Conservation (phyloP, 1,284 basidiomycete genomes). For the Ceratobasidium sp. region DNA sequence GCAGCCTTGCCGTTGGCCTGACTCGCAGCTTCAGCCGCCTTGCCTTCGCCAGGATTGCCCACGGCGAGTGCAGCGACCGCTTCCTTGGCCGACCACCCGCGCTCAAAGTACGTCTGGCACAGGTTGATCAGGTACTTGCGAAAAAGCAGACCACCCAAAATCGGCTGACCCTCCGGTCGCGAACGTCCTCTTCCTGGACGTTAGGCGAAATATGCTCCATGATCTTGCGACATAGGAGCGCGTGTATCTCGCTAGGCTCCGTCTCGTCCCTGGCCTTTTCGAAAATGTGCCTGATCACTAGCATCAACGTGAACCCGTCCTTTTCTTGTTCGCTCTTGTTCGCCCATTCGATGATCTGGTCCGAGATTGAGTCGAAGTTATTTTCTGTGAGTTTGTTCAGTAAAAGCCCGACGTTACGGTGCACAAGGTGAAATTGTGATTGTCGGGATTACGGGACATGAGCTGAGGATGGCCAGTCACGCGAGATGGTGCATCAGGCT, state of each 20-base stretch:
- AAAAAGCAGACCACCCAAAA: conserved; percentile 71
- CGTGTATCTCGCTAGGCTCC: conserved; percentile 98
- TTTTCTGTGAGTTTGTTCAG: conserved; percentile 98
- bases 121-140: conserved; percentile 67
- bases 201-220: conserved; percentile 86
- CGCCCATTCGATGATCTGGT: conserved; percentile 92
- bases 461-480: too few species aligned
- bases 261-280: conserved; percentile 97
- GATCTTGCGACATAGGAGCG: conserved; percentile 91
- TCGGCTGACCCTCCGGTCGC: conserved; percentile 80
- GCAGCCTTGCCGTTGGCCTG: conserved; percentile 61
- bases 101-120: conserved; percentile 68
- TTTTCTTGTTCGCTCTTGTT: conserved; percentile 92
- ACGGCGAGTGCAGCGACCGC: conserved; percentile 59
- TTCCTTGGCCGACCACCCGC: conserved; percentile 64
- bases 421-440: too few species aligned
- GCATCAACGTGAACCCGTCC: conserved; percentile 91
- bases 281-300: conserved; percentile 94
- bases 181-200: conserved; percentile 86
- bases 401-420: conserved; percentile 90
- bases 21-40: conserved; percentile 57
- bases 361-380: conserved; percentile 93
- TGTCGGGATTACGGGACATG: too few species aligned
- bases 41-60: conserved; percentile 60
- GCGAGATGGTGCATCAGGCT: too few species aligned